Base-by-base conservation (phyloP, 2,329 filamentous ascomycete genomes). In the Lecanoromycetidae sp. region DNA sequence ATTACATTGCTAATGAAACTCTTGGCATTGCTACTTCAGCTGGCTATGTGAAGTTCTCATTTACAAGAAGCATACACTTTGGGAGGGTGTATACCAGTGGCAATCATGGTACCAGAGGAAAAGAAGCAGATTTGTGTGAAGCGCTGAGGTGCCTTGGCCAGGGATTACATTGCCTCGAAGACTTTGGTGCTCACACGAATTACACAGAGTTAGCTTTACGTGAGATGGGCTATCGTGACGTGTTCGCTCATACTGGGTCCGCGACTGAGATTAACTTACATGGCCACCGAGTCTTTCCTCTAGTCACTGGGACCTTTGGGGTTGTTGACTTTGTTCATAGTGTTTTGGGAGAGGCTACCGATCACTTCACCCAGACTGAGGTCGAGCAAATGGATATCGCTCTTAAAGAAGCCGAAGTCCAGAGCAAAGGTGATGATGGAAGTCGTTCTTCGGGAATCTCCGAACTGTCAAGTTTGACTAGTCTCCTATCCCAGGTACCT, bases 1-100 rank as follows among this genome's bases (percentile, higher is more conserved):
- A 96, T 63, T 98, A 98, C 64, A 96, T 98, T 56, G 80, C 90
- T 51, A 96, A 95, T 58, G 90, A 96, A 62, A 71, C 68, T 12
- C 86, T 87, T 4, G 75, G 77, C 33, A 95, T 88, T 84, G 86
- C 88, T 1, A 98, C 91, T 17, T 94, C 87, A 53, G 71, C 84
- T 6, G 88, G 84, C 32, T 95, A 90, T 58, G 73, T 94, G 50
- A 79, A 80, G 56, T 85, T 78, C 65, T 87, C 83, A 57, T 63
- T 91, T 52, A 72, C 73, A 12, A 76, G 84, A 50, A 77, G 80
- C 60, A 84, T 90, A 52, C 84, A 90, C 64, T 87, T 76, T 56
- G 85, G 84, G 12, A 75, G 85, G 29, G 65, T 84, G 23, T 90
- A 88, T 60, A 84, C 79, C 22, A 77, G 72, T 56, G 82, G 83